Evolutionary conservation across 2,329 filamentous ascomycete genomes (phyloP).

Genomic region (Zymoseptoria tritici): DNA sequence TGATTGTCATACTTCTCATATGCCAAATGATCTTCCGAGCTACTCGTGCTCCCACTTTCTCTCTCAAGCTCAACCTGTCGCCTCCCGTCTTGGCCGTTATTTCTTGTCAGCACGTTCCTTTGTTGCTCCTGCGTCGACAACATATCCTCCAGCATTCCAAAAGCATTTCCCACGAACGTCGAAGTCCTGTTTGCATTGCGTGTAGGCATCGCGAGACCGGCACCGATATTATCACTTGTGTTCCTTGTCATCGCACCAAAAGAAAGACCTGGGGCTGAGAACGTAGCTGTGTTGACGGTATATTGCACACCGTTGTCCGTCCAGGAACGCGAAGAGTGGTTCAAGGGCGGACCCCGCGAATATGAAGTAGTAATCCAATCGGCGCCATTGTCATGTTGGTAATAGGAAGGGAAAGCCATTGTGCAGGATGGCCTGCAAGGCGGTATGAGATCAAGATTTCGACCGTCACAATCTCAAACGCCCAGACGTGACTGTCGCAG

Average conservation of each 20-base stretch:
- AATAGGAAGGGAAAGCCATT: not conserved
- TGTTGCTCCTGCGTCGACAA: constrained; percentile 13
- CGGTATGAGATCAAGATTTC: not conserved
- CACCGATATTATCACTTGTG: constrained; percentile 7
- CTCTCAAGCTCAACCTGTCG: constrained; percentile 6
- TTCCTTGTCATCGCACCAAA: constrained; percentile 20
- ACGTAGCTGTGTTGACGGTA: constrained; percentile 23
- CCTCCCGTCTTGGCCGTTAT: constrained; percentile 2
- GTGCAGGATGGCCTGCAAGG: not conserved
- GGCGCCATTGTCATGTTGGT: not conserved
- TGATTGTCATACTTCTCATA: constrained; percentile 10
- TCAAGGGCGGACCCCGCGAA: not conserved
- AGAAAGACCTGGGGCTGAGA: constrained; percentile 20
- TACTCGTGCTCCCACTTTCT: constrained; percentile 6
- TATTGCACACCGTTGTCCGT: constrained; percentile 22
- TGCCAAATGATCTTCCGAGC: constrained; percentile 16
- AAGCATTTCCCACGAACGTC: constrained; percentile 19
- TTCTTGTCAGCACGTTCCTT: constrained; percentile 5
- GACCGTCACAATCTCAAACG: not conserved
- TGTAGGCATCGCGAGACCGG: not conserved
- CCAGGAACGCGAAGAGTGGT: constrained; percentile 17
- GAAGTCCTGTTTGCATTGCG: not conserved
- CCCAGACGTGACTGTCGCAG: not conserved
- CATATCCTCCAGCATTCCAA: constrained; percentile 20
- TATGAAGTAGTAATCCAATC: not conserved